Conservation (phyloP, 1,284 basidiomycete genomes). For the Ustilago bromivora region DNA sequence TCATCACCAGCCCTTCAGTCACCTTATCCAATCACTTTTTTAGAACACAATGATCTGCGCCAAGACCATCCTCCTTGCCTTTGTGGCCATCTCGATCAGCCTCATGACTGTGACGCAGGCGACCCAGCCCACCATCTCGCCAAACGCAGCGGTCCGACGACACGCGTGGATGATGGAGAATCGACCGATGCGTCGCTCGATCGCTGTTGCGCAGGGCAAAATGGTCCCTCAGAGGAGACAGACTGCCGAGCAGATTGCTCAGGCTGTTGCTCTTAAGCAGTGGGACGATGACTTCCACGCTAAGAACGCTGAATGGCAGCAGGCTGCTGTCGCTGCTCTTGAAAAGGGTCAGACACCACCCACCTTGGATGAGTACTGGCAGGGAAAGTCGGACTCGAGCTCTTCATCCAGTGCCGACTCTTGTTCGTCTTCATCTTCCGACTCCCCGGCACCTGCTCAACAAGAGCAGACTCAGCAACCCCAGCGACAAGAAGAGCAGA, state of each 20-base stretch:
- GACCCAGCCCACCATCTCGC: slow-evolving; percentile 42
- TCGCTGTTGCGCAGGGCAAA: slow-evolving; percentile 29
- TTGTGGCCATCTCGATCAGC: slow-evolving; percentile 37
- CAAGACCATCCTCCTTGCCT: slow-evolving; percentile 37
- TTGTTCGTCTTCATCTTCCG: slow-evolving; percentile 65
- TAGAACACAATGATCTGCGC: slow-evolving; percentile 29
- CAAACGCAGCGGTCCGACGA: slow-evolving; percentile 43
- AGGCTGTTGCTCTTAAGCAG: slow-evolving; percentile 41
- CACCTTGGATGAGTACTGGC: slow-evolving; percentile 48
- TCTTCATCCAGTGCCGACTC: slow-evolving; percentile 64
- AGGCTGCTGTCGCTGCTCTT: slow-evolving; percentile 51
- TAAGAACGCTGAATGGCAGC: slow-evolving; percentile 60
- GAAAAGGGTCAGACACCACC: slow-evolving; percentile 52
- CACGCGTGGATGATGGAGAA: slow-evolving; percentile 28
- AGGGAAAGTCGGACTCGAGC: slow-evolving; percentile 25
- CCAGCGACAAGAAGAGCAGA: slow-evolving; percentile 5
- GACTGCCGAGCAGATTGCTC: slow-evolving; percentile 43
- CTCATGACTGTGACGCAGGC: slow-evolving; percentile 39
- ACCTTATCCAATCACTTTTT: not conserved
- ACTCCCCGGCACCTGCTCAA: slow-evolving; percentile 30
- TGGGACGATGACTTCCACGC: slow-evolving; percentile 49
- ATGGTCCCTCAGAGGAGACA: slow-evolving; percentile 39
- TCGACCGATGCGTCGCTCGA: slow-evolving; percentile 34
- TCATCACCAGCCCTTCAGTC: not conserved
- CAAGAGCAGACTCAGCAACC: slow-evolving; percentile 12